Conservation (phyloP, 306 rosid species). For the Lathyrus tuberosus region DNA sequence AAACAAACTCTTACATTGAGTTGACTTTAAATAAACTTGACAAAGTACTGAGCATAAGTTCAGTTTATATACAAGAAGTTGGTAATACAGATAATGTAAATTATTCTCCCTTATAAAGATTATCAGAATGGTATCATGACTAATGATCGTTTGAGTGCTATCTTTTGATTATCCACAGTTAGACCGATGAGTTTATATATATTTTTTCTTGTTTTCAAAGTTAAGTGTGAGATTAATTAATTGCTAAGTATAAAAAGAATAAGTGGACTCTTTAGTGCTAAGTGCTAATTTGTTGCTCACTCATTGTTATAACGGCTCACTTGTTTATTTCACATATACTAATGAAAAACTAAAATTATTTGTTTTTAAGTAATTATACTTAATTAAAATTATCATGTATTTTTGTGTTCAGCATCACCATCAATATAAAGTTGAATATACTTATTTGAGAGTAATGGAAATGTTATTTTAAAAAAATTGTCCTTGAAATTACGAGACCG, state of each 20-base stretch:
- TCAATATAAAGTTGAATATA: not conserved
- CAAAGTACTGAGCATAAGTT: slow-evolving; percentile 32
- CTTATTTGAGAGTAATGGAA: not conserved
- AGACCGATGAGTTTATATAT: slow-evolving; percentile 30
- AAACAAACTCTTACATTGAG: slow-evolving; percentile 25
- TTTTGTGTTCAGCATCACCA: no score
- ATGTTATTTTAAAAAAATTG: no score
- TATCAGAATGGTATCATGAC: slow-evolving; percentile 43
- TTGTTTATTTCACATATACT: not conserved
- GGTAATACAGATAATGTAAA: slow-evolving; percentile 46
- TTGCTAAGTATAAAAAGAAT: slow-evolving; percentile 32
- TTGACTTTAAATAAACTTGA: slow-evolving; percentile 36
- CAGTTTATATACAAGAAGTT: slow-evolving; percentile 32
- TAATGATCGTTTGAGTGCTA: slow-evolving; percentile 44
- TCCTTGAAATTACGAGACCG: no score
- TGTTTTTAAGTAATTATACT: no score
- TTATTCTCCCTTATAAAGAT: slow-evolving; percentile 32
- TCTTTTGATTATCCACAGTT: slow-evolving; percentile 40
- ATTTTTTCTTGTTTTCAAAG: slow-evolving; percentile 15
- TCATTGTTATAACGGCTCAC: not conserved
- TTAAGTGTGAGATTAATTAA: slow-evolving; percentile 28
- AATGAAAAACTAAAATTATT: not conserved
- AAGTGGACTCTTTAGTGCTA: slow-evolving; percentile 35
- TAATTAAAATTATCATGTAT: no score
- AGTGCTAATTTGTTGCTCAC: not conserved